Evolutionary conservation across 306 rosid species (phyloP), one percentile per base, ranked within the genome.

Genomic region (Ceratonia siliqua): DNA sequence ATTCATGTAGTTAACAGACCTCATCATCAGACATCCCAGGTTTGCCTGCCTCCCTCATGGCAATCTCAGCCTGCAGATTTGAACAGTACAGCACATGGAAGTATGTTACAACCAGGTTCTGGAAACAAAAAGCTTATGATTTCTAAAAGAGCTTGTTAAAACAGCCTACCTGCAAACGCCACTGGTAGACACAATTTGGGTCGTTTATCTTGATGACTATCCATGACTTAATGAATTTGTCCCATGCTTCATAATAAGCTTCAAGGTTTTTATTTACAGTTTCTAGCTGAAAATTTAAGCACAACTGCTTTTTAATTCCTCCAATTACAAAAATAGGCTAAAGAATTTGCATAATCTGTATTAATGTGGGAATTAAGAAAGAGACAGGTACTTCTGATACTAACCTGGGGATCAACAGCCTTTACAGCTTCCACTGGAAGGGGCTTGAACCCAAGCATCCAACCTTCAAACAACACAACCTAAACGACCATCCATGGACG

Each of bases 381-480:
- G 18, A 28, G 33, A 63, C 58, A 69, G 4, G 56, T 11, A 41
- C 20, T 46, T 12, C 39, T 5, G 38, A 21, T 76, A 65, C 87
- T 80, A 72, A 94, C 98, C n/a, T 91, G 96, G 53, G 96, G 93
- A 89, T 95, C 91, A 74, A 92, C 86, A 0, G 68, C 84, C 79
- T 79, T 87, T 48, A 92, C 96, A 50, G 54, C 82, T 76, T 94
- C 97, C 39, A 67, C 42, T 1, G 96, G 93, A 82, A 86, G 72
- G 24, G 98, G 93, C 80, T 83, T 88, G 89, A 92, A 94, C 55
- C 99, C 99, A 70, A 94, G 98, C 98, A 92, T 94, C 99, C 96
- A 94, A 54, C 98, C 99, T 86, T 94, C 99, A 48, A 92, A 89
- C 72, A 94, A 74, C 84, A 94, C 84, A 67, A 53, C 96, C 99